These are phyloP conservation scores for Diaporthe longicolla DNA, from an alignment of 2,329 filamentous ascomycete species.

Conservation along the genomic window DNA sequence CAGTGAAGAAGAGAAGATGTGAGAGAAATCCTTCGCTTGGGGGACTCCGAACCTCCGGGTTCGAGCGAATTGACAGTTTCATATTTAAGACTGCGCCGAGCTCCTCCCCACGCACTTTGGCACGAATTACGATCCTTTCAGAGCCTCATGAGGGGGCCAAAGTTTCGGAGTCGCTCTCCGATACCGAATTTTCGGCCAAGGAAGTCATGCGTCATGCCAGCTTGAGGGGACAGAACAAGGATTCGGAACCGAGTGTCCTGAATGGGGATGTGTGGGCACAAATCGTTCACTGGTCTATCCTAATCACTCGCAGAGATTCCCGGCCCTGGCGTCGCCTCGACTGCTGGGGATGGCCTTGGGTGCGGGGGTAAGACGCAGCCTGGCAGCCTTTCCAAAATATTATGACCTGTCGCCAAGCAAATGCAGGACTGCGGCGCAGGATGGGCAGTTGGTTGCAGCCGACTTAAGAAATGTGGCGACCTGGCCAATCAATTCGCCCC, in stretches of 20 bases:
- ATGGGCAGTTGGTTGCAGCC: not conserved
- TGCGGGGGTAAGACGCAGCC: too few relatives aligned
- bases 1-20: too few relatives aligned
- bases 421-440: conserved; percentile 5
- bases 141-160: not conserved
- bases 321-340: too few relatives aligned
- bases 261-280: not conserved
- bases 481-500: not conserved
- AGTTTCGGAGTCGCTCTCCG: not conserved
- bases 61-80: not conserved
- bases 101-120: too few relatives aligned
- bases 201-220: not conserved
- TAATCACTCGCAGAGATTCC: not conserved
- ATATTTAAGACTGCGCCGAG: conserved; percentile 1
- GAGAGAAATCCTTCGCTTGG: too few relatives aligned
- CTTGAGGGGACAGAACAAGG: not conserved
- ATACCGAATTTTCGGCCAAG: not conserved
- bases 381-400: not conserved
- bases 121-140: not conserved
- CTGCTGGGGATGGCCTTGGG: not conserved
- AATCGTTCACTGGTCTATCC: not conserved
- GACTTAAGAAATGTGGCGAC: not conserved
- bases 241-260: not conserved
- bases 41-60: not conserved
- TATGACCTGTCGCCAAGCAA: not conserved